These are phyloP conservation scores for Tricholoma hemisulphureum DNA, from an alignment of 768 basidiomycete species.

Conservation along the genomic window DNA sequence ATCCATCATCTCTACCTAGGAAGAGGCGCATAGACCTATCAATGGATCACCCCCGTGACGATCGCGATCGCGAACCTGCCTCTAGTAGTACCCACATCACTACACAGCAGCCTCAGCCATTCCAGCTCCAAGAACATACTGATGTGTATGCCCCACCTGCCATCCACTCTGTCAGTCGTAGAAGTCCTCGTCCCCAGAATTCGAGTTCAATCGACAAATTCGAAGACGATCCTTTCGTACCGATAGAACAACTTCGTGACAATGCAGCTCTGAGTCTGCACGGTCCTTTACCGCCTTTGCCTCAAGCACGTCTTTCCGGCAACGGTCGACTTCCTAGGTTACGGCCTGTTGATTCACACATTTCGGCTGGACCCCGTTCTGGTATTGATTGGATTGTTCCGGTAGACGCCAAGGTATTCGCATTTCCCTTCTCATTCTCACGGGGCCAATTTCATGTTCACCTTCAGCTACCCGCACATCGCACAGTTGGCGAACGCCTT, in stretches of 20 bases:
- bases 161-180: background rate
- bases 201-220: slow-evolving; percentile 7
- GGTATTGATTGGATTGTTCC: slow-evolving; percentile 43
- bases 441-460: background rate
- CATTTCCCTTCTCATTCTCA: background rate
- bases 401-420: slow-evolving; percentile 6
- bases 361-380: slow-evolving; percentile 21
- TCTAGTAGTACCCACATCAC: background rate
- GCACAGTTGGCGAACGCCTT: slow-evolving; percentile 52
- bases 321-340: slow-evolving; percentile 10
- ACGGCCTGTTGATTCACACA: slow-evolving; percentile 13
- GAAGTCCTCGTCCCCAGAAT: background rate
- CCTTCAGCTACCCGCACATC: slow-evolving; percentile 19
- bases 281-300: slow-evolving; percentile 15
- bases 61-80: slow-evolving; percentile 8
- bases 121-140: background rate
- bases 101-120: background rate
- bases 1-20: slow-evolving; percentile 4
- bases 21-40: background rate
- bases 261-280: background rate
- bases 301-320: slow-evolving; percentile 3
- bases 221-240: slow-evolving; percentile 5
- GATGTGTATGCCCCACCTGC: too few species aligned
- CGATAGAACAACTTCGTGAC: background rate
- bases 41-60: slow-evolving; percentile 6